Percentiles rank a stretch among this genome's conserved stretches.
These are phyloP conservation scores for Phaseolus coccineus DNA, from an alignment of 331 rosid genomes.

Conservation along the genomic window DNA sequence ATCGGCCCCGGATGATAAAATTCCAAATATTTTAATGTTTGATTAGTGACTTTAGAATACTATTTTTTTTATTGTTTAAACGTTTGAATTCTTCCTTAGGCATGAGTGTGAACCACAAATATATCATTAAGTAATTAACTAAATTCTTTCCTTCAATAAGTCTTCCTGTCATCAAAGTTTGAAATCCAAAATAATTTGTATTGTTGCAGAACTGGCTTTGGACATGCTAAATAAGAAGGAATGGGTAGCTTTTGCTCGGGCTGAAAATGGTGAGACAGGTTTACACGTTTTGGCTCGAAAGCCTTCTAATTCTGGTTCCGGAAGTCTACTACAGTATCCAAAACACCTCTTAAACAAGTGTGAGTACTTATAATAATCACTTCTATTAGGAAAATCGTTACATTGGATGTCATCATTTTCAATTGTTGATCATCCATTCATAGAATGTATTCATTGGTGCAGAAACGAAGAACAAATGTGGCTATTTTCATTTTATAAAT, in stretches of 20 bases:
- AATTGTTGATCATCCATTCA: not conserved
- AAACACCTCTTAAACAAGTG: constrained; percentile 28
- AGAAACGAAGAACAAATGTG: too few relatives aligned
- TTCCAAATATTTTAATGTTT: not conserved
- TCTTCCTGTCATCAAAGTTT: not conserved
- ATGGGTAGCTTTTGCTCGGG: constrained; percentile 35
- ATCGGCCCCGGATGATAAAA: too few relatives aligned
- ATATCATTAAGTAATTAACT: not conserved
- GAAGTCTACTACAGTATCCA: not conserved
- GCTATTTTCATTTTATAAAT: too few relatives aligned
- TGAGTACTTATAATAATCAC: constrained; percentile 31
- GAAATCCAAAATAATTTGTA: not conserved
- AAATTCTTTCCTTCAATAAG: not conserved
- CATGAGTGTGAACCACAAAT: not conserved
- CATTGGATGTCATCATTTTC: not conserved
- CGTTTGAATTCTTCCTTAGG: not conserved
- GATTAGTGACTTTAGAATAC: not conserved
- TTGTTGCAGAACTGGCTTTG: constrained; percentile 48
- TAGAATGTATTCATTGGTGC: not conserved
- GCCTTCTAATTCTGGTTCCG: constrained; percentile 20
- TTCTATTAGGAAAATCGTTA: not conserved
- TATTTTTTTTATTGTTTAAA: not conserved
- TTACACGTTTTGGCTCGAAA: constrained; percentile 55
- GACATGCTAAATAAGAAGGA: constrained; percentile 29
- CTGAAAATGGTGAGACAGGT: constrained; percentile 20